Base-by-base conservation (phyloP, 2,329 filamentous ascomycete genomes). In the Ceratocystis harringtonii region DNA sequence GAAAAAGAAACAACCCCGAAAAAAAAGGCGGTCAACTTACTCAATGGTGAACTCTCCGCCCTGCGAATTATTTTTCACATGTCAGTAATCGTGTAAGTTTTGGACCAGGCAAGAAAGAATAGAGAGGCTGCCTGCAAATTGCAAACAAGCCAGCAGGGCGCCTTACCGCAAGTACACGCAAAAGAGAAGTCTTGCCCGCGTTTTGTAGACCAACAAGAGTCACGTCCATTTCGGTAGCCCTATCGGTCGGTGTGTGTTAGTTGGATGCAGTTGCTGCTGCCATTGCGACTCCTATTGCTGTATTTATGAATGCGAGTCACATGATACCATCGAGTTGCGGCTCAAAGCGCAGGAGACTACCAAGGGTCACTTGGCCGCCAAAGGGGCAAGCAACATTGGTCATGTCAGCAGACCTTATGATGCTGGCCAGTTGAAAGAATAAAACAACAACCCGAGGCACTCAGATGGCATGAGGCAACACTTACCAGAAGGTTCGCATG, bases 181-280 rank as follows among this genome's bases (percentile, higher is more conserved):
- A 80, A 73, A 99, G 77, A 68, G 92, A 97, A 48, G 94, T 97
- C 79, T 99, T 99, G 73, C 94, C 94, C 67, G 94, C 94, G 78
- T 97, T 97, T 75, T 99, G 94, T 74, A 99, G 79, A 28, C 94
- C 94, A 75, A 99, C 92, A 88, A 99, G 95, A 71, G 94, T 97
- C 74, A 99, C 92, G 78, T 99, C 94, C 92, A 99, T 96, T 80
- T 99, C 94, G 70, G 92, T 95, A 71, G 92, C 91, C 94, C 92
- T 96, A 70, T 68, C 66, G 63, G 52, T 8, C n/a, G 19, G 25
- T 17, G 19, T 44, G 15, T 30, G 61, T 67, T 57, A 67, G 65
- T 62, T 41, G 36, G 36, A 41, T 41, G 36, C 12, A 3, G 43
- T 36, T 52, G 48, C 6, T 28, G 48, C 25, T 25, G 48, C 8